phyloP scores from a whole-genome alignment of 2,329 filamentous ascomycete genomes.

The Ophiognomonia clavigignenti-juglandacearum region DNA sequence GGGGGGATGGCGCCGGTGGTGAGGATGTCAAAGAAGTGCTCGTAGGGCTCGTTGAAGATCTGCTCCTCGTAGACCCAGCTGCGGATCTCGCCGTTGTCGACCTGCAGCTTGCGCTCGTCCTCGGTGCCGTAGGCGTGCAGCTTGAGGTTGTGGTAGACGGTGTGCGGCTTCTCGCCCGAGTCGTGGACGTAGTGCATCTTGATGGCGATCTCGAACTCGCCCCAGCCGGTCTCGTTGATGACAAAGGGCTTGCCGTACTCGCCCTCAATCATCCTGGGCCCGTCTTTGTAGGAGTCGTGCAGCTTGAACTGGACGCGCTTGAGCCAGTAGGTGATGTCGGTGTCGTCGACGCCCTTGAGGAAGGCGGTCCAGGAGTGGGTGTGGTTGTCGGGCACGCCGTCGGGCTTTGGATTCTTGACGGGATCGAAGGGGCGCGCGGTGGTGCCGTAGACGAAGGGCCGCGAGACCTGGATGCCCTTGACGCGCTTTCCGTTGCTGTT shows the following conservation, averaged over 20 bases:
- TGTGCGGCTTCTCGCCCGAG: conserved; percentile 88
- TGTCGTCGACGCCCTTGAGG: conserved; percentile 82
- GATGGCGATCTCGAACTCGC: conserved; percentile 94
- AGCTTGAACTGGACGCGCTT: conserved; percentile 97
- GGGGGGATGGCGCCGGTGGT: conserved; percentile 63
- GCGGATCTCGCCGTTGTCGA: conserved; percentile 58
- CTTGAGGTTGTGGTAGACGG: conserved; percentile 87
- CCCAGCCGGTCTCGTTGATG: conserved; percentile 92
- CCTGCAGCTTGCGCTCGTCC: conserved; percentile 60
- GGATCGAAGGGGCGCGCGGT: conserved; percentile 78
- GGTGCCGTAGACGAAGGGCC: conserved; percentile 70
- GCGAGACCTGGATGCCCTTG: conserved; percentile 59
- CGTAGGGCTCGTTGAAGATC: conserved; percentile 94
- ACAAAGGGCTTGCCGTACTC: conserved; percentile 67
- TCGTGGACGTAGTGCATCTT: conserved; percentile 90
- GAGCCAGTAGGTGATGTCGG: conserved; percentile 91
- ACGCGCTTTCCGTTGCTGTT: conserved; percentile 57
- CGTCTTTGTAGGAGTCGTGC: conserved; percentile 93
- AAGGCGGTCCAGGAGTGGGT: conserved; percentile 97
- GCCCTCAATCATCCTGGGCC: conserved; percentile 77
- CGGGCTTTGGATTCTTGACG: conserved; percentile 69
- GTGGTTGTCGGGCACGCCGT: conserved; percentile 78
- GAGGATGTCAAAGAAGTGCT: conserved; percentile 83
- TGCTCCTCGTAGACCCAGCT: conserved; percentile 89
- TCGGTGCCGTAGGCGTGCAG: conserved; percentile 88